Base-by-base conservation (phyloP, 2,329 filamentous ascomycete species). In the Stachybotrys echinatus region DNA sequence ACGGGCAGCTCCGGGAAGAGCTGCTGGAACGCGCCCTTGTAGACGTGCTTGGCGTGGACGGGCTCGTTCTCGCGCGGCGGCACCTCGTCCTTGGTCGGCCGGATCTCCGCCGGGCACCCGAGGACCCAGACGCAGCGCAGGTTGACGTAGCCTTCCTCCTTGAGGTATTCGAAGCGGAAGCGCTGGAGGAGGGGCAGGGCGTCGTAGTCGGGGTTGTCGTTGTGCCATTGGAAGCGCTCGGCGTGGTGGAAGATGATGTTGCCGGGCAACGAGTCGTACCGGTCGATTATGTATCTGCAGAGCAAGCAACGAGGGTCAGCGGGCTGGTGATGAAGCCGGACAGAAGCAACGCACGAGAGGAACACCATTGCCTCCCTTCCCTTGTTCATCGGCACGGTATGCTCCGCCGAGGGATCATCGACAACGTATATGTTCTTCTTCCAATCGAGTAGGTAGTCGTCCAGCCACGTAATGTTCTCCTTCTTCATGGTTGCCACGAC, bases 61-160 rank as follows among this genome's bases (percentile, higher is more conserved):
- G 62, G 62, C 49, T 64, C 63, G 40, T 49, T 51, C 49, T 54
- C 55, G 52, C 53, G 72, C 64, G 45, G 63, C 56, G 50, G 72
- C 66, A 50, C 51, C 34, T 64, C 68, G 49, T 73, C 65, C 19
- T 59, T 55, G 18, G 65, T 57, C 2, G 74, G 74, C 5, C 64
- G 63, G 56, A 79, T 74, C 66, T 76, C 73, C 45, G 56, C 61
- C 4, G 75, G 72, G 53, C 81, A 85, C 8, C 81, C 81, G 3
- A 80, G 76, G 40, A 74, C 68, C 76, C 74, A 79, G 54, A 76
- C 76, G 61, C 82, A 85, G 47, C 81, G 76, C 47, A 85, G 70
- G 58, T 84, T 84, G 54, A 77, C 74, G 60, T 84, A 85, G 43
- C 81, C 81, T 47, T 73, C 68, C 48, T 70, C 62, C 45, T 73